A percentile compares a stretch with the other conserved stretches of the same genome.
Conservation (phyloP, 2,329 filamentous ascomycete species). For the Penicillium verrucosum region DNA sequence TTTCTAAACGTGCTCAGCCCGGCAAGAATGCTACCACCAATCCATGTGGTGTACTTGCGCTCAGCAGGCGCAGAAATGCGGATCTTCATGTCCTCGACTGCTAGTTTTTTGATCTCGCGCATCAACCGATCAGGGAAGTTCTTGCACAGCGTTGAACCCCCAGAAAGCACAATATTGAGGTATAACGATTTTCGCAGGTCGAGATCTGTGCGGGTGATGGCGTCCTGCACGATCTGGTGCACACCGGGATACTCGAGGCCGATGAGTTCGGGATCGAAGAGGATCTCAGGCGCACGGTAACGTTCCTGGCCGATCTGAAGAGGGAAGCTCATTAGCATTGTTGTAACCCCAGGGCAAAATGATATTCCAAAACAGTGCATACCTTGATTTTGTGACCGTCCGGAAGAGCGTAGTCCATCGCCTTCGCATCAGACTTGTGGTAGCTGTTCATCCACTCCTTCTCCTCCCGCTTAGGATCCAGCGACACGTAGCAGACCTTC, state of each 20-base stretch:
- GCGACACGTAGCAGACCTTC: conserved; percentile 83
- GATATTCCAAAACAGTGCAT: conserved; percentile 14
- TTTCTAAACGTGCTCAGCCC: conserved; percentile 98
- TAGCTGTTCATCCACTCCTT: conserved; percentile 80
- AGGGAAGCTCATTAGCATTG: not conserved
- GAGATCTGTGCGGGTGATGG: conserved; percentile 91
- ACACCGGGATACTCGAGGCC: conserved; percentile 95
- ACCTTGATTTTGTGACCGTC: conserved; percentile 94
- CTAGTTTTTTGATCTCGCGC: conserved; percentile 85
- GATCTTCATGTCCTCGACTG: conserved; percentile 98
- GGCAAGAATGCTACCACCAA: conserved; percentile 93
- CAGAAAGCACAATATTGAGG: conserved; percentile 94
- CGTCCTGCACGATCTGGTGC: conserved; percentile 95
- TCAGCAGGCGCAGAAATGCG: conserved; percentile 98
- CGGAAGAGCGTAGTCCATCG: conserved; percentile 81
- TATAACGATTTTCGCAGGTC: conserved; percentile 92
- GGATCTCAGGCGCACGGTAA: conserved; percentile 92
- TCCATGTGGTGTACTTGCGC: conserved; percentile 98
- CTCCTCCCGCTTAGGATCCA: conserved; percentile 89
- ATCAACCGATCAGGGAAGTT: conserved; percentile 92
- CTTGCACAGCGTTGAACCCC: conserved; percentile 92
- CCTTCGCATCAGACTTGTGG: conserved; percentile 73
- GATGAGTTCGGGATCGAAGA: conserved; percentile 96
- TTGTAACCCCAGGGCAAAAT: not conserved
- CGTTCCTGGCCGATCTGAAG: conserved; percentile 80